phyloP scores from a whole-genome alignment of 1,284 basidiomycete species.

The Marasmius oreades region DNA sequence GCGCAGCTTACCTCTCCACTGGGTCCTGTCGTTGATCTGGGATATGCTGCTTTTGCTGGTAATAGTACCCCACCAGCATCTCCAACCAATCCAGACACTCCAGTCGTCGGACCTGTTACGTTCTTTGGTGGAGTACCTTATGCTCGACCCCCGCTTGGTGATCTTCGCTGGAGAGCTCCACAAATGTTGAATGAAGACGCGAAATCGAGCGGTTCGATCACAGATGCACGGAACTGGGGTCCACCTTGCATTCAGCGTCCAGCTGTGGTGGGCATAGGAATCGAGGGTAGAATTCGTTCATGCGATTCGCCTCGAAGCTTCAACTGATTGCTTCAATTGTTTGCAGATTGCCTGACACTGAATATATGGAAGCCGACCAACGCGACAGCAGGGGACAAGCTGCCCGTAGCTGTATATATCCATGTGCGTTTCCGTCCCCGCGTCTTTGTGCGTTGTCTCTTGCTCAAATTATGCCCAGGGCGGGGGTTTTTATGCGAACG shows the following conservation, averaged over 20 bases:
- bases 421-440: constrained; percentile 27
- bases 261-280: constrained; percentile 37
- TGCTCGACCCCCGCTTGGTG: constrained; percentile 39
- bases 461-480: constrained; percentile 23
- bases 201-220: constrained; percentile 19
- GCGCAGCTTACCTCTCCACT: constrained; percentile 20
- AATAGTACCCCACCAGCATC: constrained; percentile 39
- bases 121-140: constrained; percentile 44
- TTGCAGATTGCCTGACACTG: constrained; percentile 39
- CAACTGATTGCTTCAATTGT: background rate
- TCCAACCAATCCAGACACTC: constrained; percentile 15
- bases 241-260: constrained; percentile 40
- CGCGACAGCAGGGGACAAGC: constrained; percentile 29
- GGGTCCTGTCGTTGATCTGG: constrained; percentile 37
- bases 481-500: constrained; percentile 36
- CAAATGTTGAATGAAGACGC: constrained; percentile 30
- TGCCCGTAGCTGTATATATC: constrained; percentile 45
- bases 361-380: constrained; percentile 45
- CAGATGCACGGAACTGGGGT: constrained; percentile 41
- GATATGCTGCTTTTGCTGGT: constrained; percentile 39
- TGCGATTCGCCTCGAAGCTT: background rate
- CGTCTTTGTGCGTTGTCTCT: background rate
- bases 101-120: constrained; percentile 27
- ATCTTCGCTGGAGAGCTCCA: constrained; percentile 38
- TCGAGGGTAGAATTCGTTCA: constrained; percentile 28